Evolutionary conservation across 768 basidiomycete species (phyloP), one percentile per base, ranked within the genome.

Genomic region (Antrodiella citrinella): DNA sequence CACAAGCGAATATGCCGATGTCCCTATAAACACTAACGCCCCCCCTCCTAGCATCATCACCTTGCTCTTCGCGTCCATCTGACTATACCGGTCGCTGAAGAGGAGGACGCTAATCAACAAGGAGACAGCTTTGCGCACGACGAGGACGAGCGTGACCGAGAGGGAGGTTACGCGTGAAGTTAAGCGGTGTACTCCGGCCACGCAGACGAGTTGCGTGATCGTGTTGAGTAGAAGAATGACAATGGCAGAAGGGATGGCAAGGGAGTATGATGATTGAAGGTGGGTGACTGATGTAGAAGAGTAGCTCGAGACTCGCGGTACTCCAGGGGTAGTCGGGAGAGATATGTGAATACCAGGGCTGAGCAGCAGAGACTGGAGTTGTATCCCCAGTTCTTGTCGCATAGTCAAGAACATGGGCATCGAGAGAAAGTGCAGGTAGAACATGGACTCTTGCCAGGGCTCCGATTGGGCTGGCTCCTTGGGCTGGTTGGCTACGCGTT

Each of bases 361-460:
- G 20, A 64, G 57, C 45, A 69, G 72, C 23, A 84, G 62, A 0
- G 65, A 54, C 2, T 58, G 51, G 21, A 80, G 62, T 56, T 85
- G 84, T 0, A 61, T 49, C 5, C 58, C 40, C 50, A 91, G 70
- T 59, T 77, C 78, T 18, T 69, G 58, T 0, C 79, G 68, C 35
- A 87, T 69, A 50, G 79, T 78, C 51, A 75, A 52, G 69, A 92
- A 91, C 72, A 91, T 74, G 4, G 88, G 90, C 11, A 92, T 72
- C 11, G 82, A 78, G 48, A 91, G 77, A 59, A 84, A 80, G 65
- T 92, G 90, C 19, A 89, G 74, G 69, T 92, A 97, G 69, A 95
- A 97, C 78, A 97, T 81, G 45, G 81, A 84, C 67, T 96, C 93
- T 60, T 86, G 80, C 93, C 93, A 96, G 41, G 78, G 64, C 4